phyloP scores from a whole-genome alignment of 306 rosid genomes.

The Cucurbita moschata region DNA sequence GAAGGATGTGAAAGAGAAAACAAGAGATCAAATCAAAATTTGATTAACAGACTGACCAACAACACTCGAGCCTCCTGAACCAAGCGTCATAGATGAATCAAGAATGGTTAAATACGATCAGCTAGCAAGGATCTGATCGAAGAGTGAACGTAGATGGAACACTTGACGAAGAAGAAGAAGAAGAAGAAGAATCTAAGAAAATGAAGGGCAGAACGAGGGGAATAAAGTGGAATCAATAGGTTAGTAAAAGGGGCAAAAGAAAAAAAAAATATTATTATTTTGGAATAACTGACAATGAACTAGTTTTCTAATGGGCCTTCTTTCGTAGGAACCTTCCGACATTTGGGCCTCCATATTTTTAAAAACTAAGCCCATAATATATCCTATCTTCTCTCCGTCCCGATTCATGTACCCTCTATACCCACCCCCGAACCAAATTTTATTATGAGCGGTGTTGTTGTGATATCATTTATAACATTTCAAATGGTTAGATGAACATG shows the following conservation, averaged over 20 bases:
- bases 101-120: not conserved
- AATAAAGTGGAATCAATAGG: slow-evolving; percentile 13
- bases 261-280: not conserved
- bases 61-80: slow-evolving; percentile 93
- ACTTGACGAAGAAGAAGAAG: not conserved
- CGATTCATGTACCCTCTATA: no score
- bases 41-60: slow-evolving; percentile 48
- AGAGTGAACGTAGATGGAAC: slow-evolving; percentile 3
- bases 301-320: not conserved
- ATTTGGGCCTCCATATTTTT: not conserved
- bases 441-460: no score
- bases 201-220: not conserved
- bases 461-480: no score
- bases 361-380: not conserved
- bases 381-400: no score
- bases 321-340: not conserved
- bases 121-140: slow-evolving; percentile 46
- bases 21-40: not conserved
- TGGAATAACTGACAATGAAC: not conserved
- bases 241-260: not conserved
- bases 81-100: slow-evolving; percentile 81
- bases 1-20: not conserved
- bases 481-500: no score
- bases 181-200: slow-evolving; percentile 6
- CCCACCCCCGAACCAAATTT: no score